These are phyloP conservation scores for Metschnikowia similis DNA, from an alignment of 805 yeast species.

Conservation along the genomic window DNA sequence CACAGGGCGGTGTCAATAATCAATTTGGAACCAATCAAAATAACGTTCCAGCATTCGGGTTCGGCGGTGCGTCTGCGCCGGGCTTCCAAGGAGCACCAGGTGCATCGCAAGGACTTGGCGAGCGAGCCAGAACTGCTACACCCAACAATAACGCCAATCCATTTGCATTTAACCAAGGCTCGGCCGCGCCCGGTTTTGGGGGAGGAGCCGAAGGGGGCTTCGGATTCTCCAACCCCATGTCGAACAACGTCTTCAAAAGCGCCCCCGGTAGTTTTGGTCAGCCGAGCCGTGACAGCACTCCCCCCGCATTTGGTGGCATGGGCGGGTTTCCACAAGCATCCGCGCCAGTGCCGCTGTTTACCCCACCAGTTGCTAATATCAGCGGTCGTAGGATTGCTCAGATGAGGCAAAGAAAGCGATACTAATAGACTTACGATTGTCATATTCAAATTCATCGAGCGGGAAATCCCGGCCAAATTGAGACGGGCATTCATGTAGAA, in stretches of 20 bases:
- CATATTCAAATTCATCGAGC: neutral
- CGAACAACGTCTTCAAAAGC: constrained; percentile 9
- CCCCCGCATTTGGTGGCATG: constrained; percentile 15
- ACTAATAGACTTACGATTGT: neutral
- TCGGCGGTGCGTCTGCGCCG: constrained; percentile 6
- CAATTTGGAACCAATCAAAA: neutral
- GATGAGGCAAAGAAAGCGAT: constrained; percentile 31
- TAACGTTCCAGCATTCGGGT: neutral
- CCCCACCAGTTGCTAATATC: constrained; percentile 20
- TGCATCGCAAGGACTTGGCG: neutral
- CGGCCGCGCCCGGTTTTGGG: neutral
- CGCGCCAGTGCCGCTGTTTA: constrained; percentile 7
- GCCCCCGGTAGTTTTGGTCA: constrained; percentile 17
- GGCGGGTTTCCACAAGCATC: constrained; percentile 1
- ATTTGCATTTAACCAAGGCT: constrained; percentile 6
- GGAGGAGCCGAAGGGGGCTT: constrained; percentile 8
- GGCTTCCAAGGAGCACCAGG: neutral
- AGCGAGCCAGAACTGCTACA: constrained; percentile 3
- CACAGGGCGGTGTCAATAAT: neutral
- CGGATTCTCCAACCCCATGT: constrained; percentile 10
- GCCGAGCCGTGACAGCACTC: constrained; percentile 15
- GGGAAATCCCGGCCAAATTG: neutral
- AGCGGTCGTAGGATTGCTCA: constrained; percentile 29
- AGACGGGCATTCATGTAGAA: neutral
- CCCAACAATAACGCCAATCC: neutral